These are phyloP conservation scores for Malus sieversii DNA, from an alignment of 306 rosid genomes.

Conservation along the genomic window DNA sequence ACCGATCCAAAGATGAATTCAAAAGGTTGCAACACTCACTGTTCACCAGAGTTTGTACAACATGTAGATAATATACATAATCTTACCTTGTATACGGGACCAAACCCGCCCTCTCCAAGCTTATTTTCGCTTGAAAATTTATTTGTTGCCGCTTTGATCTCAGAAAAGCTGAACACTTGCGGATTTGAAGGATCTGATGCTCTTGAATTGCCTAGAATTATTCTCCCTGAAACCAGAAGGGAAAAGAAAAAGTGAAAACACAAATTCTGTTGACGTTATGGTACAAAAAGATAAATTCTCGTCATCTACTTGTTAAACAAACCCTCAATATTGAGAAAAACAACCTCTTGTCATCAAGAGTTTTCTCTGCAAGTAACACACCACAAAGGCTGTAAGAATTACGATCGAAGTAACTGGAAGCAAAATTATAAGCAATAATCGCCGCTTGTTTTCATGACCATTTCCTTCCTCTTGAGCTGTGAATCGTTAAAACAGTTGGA, in stretches of 20 bases:
- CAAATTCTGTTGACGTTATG: too few relatives aligned
- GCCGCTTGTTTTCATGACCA: slow-evolving; percentile 3
- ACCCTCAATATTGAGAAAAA: background rate
- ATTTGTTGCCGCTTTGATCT: slow-evolving; percentile 20
- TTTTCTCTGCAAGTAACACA: slow-evolving; percentile 13
- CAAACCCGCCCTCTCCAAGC: slow-evolving; percentile 38
- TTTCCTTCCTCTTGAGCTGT: slow-evolving; percentile 19
- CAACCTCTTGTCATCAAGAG: slow-evolving; percentile 14
- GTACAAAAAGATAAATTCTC: too few relatives aligned
- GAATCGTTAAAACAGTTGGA: background rate
- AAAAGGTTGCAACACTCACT: too few relatives aligned
- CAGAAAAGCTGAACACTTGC: slow-evolving; percentile 22
- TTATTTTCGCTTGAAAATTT: slow-evolving; percentile 22
- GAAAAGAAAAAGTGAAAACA: background rate
- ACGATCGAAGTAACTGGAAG: slow-evolving; percentile 14
- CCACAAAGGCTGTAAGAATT: background rate
- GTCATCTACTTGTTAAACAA: background rate
- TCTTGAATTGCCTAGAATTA: background rate
- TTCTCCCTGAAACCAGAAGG: slow-evolving; percentile 1
- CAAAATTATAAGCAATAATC: slow-evolving; percentile 9
- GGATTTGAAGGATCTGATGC: slow-evolving; percentile 4
- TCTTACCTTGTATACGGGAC: slow-evolving; percentile 31
- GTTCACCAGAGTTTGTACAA: too few relatives aligned
- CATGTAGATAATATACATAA: background rate
- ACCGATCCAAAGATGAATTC: background rate